phyloP scores from a whole-genome alignment of 2,329 filamentous ascomycete species.

The Cladophialophora immunda region DNA sequence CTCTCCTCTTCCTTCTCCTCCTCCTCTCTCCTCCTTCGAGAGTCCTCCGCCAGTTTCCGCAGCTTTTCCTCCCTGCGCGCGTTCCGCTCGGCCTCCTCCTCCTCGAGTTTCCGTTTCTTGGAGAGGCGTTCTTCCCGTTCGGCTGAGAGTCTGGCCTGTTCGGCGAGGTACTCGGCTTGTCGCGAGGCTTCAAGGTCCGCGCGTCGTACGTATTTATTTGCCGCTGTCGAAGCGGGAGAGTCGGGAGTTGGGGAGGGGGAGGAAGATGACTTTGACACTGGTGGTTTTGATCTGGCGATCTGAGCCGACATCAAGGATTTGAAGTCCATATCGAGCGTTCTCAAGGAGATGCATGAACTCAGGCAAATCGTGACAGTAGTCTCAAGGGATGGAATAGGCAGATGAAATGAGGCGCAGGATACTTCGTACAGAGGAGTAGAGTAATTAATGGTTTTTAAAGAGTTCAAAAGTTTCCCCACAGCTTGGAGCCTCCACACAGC shows the following conservation, averaged over 20 bases:
- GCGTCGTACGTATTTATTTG: slow-evolving; percentile 79
- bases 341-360: not conserved
- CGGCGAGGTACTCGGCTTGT: slow-evolving; percentile 78
- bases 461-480: not conserved
- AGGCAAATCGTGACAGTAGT: not conserved
- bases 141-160: slow-evolving; percentile 77
- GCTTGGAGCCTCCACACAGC: not conserved
- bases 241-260: slow-evolving; percentile 37
- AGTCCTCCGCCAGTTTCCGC: slow-evolving; percentile 81
- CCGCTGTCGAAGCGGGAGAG: slow-evolving; percentile 52
- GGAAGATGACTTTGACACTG: slow-evolving; percentile 46
- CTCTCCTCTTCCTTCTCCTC: slow-evolving; percentile 78
- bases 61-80: slow-evolving; percentile 82
- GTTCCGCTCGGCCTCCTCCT: slow-evolving; percentile 78
- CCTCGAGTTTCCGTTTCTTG: slow-evolving; percentile 88
- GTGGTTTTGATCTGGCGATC: slow-evolving; percentile 78
- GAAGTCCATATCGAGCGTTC: slow-evolving; percentile 79
- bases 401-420: not conserved
- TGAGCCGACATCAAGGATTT: slow-evolving; percentile 91
- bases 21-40: slow-evolving; percentile 72
- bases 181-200: slow-evolving; percentile 86
- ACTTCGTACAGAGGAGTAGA: not conserved
- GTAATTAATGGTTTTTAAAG: not conserved
- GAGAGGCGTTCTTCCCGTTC: slow-evolving; percentile 74
- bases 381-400: not conserved